Conservation (phyloP, 805 yeast species). For the Myxozyma melibiosi region DNA sequence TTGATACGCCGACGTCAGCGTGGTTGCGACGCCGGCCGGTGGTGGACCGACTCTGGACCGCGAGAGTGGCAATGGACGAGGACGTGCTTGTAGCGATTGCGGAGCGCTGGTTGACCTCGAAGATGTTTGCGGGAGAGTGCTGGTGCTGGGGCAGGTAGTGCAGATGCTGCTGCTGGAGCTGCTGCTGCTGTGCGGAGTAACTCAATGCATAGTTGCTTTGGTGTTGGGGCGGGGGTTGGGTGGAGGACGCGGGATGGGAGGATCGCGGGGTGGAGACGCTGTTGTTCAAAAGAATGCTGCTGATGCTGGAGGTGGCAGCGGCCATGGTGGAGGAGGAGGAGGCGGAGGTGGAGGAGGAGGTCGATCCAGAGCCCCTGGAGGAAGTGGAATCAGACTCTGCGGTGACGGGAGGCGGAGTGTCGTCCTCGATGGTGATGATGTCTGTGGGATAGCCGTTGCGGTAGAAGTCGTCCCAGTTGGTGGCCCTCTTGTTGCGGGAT, state of each 20-base stretch:
- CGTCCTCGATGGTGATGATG: conserved; percentile 42
- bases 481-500: conserved; percentile 16
- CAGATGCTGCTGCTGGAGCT: neutral
- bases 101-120: neutral
- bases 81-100: neutral
- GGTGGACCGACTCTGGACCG: neutral
- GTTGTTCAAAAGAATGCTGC: conserved; percentile 9
- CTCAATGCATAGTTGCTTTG: no score
- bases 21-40: conserved; percentile 16
- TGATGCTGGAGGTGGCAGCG: conserved; percentile 16
- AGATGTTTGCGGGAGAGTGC: neutral
- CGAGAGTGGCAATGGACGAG: neutral
- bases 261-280: neutral
- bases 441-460: conserved; percentile 40
- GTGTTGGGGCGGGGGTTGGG: no score
- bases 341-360: conserved; percentile 16
- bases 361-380: conserved; percentile 6
- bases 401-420: conserved; percentile 30
- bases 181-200: neutral
- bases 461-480: conserved; percentile 41
- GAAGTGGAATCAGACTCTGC: conserved; percentile 7
- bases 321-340: conserved; percentile 18
- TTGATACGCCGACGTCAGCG: neutral
- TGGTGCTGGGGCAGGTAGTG: neutral
- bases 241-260: neutral